Base-by-base conservation (phyloP, 306 rosid genomes). In the Cicer arietinum region DNA sequence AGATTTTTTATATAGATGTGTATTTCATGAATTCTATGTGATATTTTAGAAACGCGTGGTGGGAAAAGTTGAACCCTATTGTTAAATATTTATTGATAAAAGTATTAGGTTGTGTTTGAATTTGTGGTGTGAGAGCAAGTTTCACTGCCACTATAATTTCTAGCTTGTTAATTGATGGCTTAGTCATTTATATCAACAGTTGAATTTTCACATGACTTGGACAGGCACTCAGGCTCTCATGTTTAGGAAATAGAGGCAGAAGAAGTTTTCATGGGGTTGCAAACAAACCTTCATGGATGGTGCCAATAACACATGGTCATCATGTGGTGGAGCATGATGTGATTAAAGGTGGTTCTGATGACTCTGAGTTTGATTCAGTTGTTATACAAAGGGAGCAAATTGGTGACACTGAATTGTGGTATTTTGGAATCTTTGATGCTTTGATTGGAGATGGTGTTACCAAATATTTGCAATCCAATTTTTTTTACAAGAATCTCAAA, bases 241-340 rank as follows among this genome's bases (percentile, higher is more conserved):
- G 81, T 12, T 69, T 65, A 47, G 81, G 88, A 52, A 68, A 73
- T 74, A 70, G 74, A 7, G 56, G 80, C n/a, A 83, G 80, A 60
- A 83, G 74, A 81, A 81, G 83, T 54, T 74, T 57, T 9, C 44
- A 4, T 53, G 77, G 16, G 54, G 17, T 4, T 10, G 25, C 61
- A 52, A 81, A 40, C 64, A 86, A 85, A 58, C 81, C 85, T 8
- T 86, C 94, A 63, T 90, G 97, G 98, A 88, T 91, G 96, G 73
- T 77, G 75, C 96, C 98, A 67, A 82, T 94, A 40, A 80, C 89
- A 20, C 97, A 94, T 76, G 98, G 98, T 0, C 82, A 79, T 54
- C 85, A 89, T 51, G 88, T 85, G 12, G 79, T 85, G 10, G 78
- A 82, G 54, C 83, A 71, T 48, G 67, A 61, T 16, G 22, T 62